phyloP scores from a whole-genome alignment of 225 moss, liverwort and hornwort species.

The Polytrichum commune region DNA sequence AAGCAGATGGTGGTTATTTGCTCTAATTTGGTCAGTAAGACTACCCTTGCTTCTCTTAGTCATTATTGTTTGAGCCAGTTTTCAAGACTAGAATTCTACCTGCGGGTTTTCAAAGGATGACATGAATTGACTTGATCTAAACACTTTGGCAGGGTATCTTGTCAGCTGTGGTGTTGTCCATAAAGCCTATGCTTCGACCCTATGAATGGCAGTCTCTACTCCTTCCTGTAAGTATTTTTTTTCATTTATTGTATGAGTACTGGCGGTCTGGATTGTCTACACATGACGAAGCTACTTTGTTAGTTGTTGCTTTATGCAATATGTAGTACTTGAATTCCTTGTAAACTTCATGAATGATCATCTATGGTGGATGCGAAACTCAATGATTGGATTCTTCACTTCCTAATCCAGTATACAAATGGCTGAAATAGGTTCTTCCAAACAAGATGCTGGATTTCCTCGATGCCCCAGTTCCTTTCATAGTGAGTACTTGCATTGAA shows the following conservation, averaged over 20 bases:
- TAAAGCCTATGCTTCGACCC: slow-evolving; percentile 94
- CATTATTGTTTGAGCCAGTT: too few species aligned
- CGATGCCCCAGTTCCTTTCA: slow-evolving; percentile 95
- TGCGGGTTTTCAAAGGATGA: too few species aligned
- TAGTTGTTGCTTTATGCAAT: too few species aligned
- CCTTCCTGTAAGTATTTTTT: slow-evolving; percentile 70
- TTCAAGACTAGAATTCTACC: too few species aligned
- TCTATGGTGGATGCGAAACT: too few species aligned
- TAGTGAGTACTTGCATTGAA: slow-evolving; percentile 45
- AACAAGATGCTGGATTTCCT: slow-evolving; percentile 95
- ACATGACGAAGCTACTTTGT: too few species aligned
- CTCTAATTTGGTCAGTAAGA: slow-evolving; percentile 74
- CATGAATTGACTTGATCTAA: not conserved
- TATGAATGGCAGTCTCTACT: slow-evolving; percentile 98
- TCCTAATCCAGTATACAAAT: slow-evolving; percentile 4
- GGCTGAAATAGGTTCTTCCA: slow-evolving; percentile 70
- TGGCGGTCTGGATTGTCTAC: not conserved
- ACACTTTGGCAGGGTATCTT: slow-evolving; percentile 68
- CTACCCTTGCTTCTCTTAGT: not conserved
- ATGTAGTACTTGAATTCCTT: too few species aligned
- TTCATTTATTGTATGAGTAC: not conserved
- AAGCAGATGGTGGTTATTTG: slow-evolving; percentile 97
- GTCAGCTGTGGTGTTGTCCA: slow-evolving; percentile 83
- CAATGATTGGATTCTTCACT: not conserved
- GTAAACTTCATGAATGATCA: too few species aligned